These are phyloP conservation scores for Sugiyamaella boreocaroliniensis DNA, from an alignment of 805 yeast species.

Conservation along the genomic window DNA sequence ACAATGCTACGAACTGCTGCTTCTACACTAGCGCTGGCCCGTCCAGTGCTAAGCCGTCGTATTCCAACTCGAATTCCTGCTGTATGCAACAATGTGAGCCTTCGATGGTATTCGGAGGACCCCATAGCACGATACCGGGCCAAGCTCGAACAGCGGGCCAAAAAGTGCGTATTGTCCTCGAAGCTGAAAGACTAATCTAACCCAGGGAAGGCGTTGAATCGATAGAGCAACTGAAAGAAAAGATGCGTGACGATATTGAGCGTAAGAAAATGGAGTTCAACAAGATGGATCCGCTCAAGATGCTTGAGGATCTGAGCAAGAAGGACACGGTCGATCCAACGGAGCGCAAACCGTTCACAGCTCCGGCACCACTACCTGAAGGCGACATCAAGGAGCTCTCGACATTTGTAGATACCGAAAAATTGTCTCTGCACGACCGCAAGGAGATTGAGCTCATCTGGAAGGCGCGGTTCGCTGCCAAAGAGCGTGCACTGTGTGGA, in stretches of 20 bases:
- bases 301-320: slow-evolving; percentile 23
- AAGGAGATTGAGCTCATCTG: slow-evolving; percentile 74
- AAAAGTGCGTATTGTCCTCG: slow-evolving; percentile 11
- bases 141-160: slow-evolving; percentile 37
- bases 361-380: slow-evolving; percentile 33
- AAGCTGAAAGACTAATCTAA: neutral
- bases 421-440: slow-evolving; percentile 47
- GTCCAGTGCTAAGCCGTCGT: too few species aligned
- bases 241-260: slow-evolving; percentile 55
- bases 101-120: slow-evolving; percentile 18
- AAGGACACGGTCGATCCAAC: slow-evolving; percentile 9
- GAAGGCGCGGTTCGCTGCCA: slow-evolving; percentile 74
- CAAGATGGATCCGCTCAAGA: slow-evolving; percentile 58
- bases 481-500: slow-evolving; percentile 59
- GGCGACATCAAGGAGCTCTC: slow-evolving; percentile 55
- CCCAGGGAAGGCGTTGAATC: slow-evolving; percentile 35
- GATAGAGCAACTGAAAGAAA: slow-evolving; percentile 55
- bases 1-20: too few species aligned
- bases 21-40: too few species aligned
- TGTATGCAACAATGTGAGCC: neutral
- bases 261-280: slow-evolving; percentile 48
- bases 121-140: slow-evolving; percentile 36
- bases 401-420: slow-evolving; percentile 65
- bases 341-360: slow-evolving; percentile 24
- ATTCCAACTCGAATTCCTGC: too few species aligned